Base-by-base conservation (phyloP, 169 alveolate genomes). In the Plasmodium gallinaceum region DNA sequence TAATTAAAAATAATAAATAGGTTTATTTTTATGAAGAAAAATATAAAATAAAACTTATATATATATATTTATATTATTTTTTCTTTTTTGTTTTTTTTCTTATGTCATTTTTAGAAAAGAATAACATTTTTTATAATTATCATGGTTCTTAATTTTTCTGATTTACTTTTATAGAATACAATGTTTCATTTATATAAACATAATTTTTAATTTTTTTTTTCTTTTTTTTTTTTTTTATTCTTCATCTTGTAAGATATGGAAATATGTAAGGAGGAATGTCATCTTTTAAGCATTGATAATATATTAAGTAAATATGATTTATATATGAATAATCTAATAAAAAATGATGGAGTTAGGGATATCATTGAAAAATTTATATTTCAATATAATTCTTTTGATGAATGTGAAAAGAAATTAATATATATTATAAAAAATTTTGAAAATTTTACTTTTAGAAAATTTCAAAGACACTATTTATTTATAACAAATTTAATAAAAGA, bases 371-470 rank as follows among this genome's bases (percentile, higher is more conserved):
- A 46, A 43, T 78, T 78, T 78, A 78, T 78, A 26, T 78, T 64
- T 22, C 89, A 78, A 60, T 78, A 78, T 45, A 78, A 78, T 45
- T 64, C 71, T 22, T 18, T 78, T 48, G 89, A 64, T 78, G 89
- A 78, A 39, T 78, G 89, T 48, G 89, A 78, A 20, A 65, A 32
- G 26, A 78, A 78, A 18, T 51, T 78, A 48, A 16, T 78, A 16
- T 66, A 78, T 4, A 24, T 78, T n/a, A 46, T 78, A 5, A 78
- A 66, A n/a, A 8, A 45, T 7, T 48, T 66, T 78, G 89, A 65
- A 48, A 64, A 78, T 64, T 64, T 26, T 78, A 61, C 52, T 4
- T 64, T 61, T 46, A 52, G 32, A 48, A 62, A 64, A 51, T 64
- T 78, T 64, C 68, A 78, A 51, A 70, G 45, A 20, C 14, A 78